Conservation (phyloP, 2,329 filamentous ascomycete genomes). For the Fusarium gaditjirri region DNA sequence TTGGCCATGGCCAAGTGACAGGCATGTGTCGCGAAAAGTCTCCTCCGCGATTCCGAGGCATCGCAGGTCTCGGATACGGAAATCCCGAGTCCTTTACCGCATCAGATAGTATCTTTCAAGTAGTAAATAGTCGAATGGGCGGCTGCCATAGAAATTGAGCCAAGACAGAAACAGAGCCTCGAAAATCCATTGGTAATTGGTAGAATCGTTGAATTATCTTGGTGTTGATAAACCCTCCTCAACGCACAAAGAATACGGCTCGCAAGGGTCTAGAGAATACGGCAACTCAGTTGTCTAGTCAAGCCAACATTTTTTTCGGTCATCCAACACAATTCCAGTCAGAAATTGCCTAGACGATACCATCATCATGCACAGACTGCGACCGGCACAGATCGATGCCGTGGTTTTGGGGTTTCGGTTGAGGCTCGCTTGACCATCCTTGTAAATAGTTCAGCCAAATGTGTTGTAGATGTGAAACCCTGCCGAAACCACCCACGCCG, state of each 20-base stretch:
- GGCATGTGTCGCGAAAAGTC: conserved; percentile 24
- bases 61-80: conserved; percentile 38
- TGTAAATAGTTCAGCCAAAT: conserved; percentile 34
- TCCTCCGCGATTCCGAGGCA: conserved; percentile 11
- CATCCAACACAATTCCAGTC: neutral
- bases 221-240: neutral
- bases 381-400: conserved; percentile 30
- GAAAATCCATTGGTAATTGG: neutral
- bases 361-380: neutral
- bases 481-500: conserved; percentile 36
- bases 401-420: conserved; percentile 31
- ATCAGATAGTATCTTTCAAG: neutral
- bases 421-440: conserved; percentile 33
- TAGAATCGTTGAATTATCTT: neutral
- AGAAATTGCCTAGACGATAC: neutral
- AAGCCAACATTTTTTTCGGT: neutral
- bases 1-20: conserved; percentile 8
- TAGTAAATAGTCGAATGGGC: neutral
- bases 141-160: neutral
- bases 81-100: conserved; percentile 34
- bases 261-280: neutral
- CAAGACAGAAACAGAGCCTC: neutral
- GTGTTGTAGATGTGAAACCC: conserved; percentile 36
- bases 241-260: neutral
- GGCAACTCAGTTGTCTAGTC: neutral